phyloP scores from a whole-genome alignment of 306 rosid genomes.

The Hylodesmum podocarpum region DNA sequence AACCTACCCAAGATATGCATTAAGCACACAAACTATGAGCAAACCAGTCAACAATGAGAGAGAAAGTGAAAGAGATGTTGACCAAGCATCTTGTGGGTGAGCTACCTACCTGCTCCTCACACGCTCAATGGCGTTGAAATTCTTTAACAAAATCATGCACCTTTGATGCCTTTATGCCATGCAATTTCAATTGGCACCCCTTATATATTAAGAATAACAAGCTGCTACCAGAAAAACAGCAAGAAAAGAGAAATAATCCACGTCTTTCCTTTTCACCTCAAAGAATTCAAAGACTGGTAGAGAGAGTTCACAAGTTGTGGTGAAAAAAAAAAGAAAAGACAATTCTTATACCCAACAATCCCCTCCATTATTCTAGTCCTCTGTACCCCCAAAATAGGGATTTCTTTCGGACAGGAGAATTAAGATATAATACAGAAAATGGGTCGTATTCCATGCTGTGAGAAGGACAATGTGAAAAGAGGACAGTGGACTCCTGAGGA shows the following conservation, averaged over 20 bases:
- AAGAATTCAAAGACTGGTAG: conserved; percentile 46
- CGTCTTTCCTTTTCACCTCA: conserved; percentile 39
- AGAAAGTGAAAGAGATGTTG: conserved; percentile 61
- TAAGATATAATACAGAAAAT: conserved; percentile 38
- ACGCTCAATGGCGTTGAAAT: conserved; percentile 96
- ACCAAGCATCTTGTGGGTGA: conserved; percentile 98
- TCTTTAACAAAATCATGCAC: conserved; percentile 90
- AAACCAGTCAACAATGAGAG: conserved; percentile 40
- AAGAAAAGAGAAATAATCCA: conserved; percentile 35
- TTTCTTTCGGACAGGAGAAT: conserved; percentile 13
- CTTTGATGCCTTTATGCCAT: conserved; percentile 67
- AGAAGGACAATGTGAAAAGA: conserved; percentile 76
- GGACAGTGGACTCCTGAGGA: conserved; percentile 99
- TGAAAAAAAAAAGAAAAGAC: conserved; percentile 28
- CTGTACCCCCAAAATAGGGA: not conserved
- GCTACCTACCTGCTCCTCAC: conserved; percentile 85
- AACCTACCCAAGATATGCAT: conserved; percentile 41
- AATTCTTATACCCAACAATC: conserved; percentile 21
- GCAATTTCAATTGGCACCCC: conserved; percentile 35
- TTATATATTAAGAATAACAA: conserved; percentile 55
- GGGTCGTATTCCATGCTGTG: conserved; percentile 94
- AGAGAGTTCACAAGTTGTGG: conserved; percentile 23
- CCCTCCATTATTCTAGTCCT: conserved; percentile 30
- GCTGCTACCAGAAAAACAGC: conserved; percentile 26
- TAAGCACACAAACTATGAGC: conserved; percentile 29